Evolutionary conservation across 1,284 basidiomycete genomes (phyloP), one percentile per base, ranked within the genome.

Genomic region (Phenoliferia sp.): DNA sequence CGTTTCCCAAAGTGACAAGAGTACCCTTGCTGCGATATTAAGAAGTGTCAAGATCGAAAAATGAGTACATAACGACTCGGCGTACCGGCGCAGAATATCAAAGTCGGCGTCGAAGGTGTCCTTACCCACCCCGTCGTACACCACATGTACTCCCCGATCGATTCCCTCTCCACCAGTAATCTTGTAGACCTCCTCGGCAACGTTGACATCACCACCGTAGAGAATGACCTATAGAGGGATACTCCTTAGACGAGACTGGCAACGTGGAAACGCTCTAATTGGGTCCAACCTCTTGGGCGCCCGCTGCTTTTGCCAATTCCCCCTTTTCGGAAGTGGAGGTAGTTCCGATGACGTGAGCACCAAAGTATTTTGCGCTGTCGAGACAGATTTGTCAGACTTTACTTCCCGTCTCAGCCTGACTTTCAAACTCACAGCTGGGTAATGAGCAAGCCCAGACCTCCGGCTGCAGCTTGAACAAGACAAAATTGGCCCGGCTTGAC

Each of bases 121-220:
- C 80, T 89, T 93, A 12, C 95, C 95, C 31, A 99, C 92, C 55
- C 94, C 94, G 78, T 99, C 94, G 76, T 89, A 96, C 44, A 94
- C 84, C 15, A 85, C 94, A 74, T 94, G 84, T 19, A 73, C 72
- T 26, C 72, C 72, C 4, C 69, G 66, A 33, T 73, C 71, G 48
- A 72, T 67, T 12, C 94, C 94, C 74, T 88, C 84, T 2, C 90
- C 90, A 62, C 85, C 85, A 0, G 93, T 94, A 64, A 95, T 87
- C 67, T 67, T 61, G 64, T 78, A 74, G 35, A 81, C 77, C 69
- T 80, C 78, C 65, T 85, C 76, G 22, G 88, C 86, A 0, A 88
- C 87, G 73, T 90, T 83, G 71, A 90, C 88, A 58, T 83, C 81
- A 48, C 78, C 74, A 55, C 85, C 85, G 78, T 95, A 93, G 61